Percentiles rank a stretch among this genome's conserved stretches.
These are phyloP conservation scores for Eucalyptus grandis DNA, from an alignment of 345 rosid genomes.

Conservation along the genomic window DNA sequence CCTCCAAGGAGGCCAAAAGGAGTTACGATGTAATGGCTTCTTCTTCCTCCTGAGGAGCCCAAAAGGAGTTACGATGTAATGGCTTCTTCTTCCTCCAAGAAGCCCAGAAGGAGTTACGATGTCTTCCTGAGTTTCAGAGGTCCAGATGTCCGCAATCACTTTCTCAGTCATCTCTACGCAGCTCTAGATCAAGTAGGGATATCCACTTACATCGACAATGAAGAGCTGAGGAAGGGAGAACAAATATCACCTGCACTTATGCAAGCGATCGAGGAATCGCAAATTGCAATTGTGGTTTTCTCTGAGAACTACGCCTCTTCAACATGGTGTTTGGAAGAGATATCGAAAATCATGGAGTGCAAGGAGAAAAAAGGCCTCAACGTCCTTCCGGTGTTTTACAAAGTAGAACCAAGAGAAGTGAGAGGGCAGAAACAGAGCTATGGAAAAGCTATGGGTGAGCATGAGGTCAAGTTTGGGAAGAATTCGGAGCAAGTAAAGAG, in stretches of 20 bases:
- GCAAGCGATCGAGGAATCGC: background rate
- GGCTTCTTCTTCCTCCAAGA: too few species aligned
- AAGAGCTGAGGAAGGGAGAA: background rate
- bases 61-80: background rate
- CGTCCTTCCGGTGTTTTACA: too few species aligned
- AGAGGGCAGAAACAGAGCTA: too few species aligned
- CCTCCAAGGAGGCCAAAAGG: too few species aligned
- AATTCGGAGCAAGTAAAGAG: too few species aligned
- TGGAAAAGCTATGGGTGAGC: too few species aligned
- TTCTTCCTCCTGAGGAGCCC: background rate
- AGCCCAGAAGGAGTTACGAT: background rate
- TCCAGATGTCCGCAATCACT: background rate
- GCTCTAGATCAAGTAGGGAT: background rate
- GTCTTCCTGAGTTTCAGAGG: background rate
- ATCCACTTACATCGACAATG: background rate
- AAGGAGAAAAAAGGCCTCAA: too few species aligned
- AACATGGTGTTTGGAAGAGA: background rate
- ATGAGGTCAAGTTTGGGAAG: too few species aligned
- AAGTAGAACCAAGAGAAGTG: too few species aligned
- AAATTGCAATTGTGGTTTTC: accelerated
- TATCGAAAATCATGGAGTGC: background rate
- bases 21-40: background rate
- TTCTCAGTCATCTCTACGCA: background rate
- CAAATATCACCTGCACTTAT: background rate
- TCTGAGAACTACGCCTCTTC: background rate